phyloP scores from a whole-genome alignment of 2,329 filamentous ascomycete species.

The Furcasterigmium sp. region DNA sequence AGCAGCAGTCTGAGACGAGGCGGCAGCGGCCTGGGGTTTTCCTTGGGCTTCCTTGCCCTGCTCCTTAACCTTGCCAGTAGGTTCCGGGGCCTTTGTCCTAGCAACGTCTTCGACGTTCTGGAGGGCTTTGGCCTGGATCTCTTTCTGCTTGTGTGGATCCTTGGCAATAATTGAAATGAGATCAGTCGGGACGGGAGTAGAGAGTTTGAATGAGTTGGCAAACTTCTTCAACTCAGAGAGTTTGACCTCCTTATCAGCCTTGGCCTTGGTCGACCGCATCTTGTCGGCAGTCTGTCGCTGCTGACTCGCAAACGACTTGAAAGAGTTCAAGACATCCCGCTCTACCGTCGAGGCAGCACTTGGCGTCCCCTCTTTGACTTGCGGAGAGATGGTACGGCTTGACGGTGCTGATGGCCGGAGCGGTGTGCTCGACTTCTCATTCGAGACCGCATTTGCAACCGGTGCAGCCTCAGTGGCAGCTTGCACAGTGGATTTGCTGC shows the following conservation, averaged over 20 bases:
- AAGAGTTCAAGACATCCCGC: constrained; percentile 55
- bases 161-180: constrained; percentile 94
- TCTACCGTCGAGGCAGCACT: constrained; percentile 58
- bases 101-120: constrained; percentile 64
- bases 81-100: constrained; percentile 35
- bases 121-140: constrained; percentile 85
- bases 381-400: constrained; percentile 35
- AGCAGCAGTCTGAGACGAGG: constrained; percentile 9
- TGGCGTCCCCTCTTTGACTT: constrained; percentile 33
- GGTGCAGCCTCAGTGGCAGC: not conserved
- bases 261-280: constrained; percentile 50
- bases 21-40: constrained; percentile 22
- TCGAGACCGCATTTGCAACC: constrained; percentile 2
- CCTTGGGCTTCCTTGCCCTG: constrained; percentile 41
- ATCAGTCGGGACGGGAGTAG: constrained; percentile 86
- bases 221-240: constrained; percentile 95
- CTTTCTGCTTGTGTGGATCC: constrained; percentile 88
- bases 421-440: constrained; percentile 15
- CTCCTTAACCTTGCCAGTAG: constrained; percentile 47
- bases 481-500: constrained; percentile 10
- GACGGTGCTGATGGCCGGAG: constrained; percentile 29
- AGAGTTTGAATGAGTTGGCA: constrained; percentile 87
- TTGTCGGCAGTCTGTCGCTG: constrained; percentile 53
- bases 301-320: constrained; percentile 58
- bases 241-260: constrained; percentile 82